Conservation (phyloP, 139 green algal species). For the Volvox africanus region DNA sequence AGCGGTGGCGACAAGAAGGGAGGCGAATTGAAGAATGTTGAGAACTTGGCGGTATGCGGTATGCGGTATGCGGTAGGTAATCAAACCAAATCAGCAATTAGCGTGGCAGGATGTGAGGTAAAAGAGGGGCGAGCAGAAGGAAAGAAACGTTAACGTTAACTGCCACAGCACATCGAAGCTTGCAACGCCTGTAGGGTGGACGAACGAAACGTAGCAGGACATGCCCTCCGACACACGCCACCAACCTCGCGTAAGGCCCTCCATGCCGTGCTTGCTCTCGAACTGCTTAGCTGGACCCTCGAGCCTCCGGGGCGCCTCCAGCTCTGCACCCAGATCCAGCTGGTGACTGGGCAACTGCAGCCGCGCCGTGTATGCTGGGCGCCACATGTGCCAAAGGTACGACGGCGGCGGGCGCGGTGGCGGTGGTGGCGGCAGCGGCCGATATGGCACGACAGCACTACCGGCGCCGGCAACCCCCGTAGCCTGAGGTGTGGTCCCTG, state of each 20-base stretch:
- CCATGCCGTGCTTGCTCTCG: conserved; percentile 63
- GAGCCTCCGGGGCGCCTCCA: conserved; percentile 32
- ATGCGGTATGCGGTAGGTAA: too few relatives aligned
- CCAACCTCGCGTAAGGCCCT: conserved; percentile 50
- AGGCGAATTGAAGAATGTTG: too few relatives aligned
- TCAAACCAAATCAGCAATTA: too few relatives aligned
- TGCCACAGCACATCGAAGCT: too few relatives aligned
- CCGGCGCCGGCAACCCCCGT: not conserved
- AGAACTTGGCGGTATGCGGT: too few relatives aligned
- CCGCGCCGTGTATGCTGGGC: conserved; percentile 67
- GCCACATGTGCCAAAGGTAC: conserved; percentile 50
- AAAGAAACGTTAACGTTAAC: too few relatives aligned
- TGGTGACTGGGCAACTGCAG: conserved; percentile 57
- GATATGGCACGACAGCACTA: not conserved
- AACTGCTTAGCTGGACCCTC: conserved; percentile 40
- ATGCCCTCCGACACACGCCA: too few relatives aligned
- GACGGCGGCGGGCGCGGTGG: conserved; percentile 41
- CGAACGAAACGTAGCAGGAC: too few relatives aligned
- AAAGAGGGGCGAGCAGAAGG: too few relatives aligned
- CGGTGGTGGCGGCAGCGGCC: not conserved
- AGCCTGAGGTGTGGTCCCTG: not conserved
- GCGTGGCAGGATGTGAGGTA: too few relatives aligned
- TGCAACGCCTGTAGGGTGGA: too few relatives aligned
- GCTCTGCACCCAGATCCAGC: conserved; percentile 29
- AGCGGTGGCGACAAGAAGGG: too few relatives aligned